Conservation (phyloP, 345 rosid species). For the Stellera chamaejasme region DNA sequence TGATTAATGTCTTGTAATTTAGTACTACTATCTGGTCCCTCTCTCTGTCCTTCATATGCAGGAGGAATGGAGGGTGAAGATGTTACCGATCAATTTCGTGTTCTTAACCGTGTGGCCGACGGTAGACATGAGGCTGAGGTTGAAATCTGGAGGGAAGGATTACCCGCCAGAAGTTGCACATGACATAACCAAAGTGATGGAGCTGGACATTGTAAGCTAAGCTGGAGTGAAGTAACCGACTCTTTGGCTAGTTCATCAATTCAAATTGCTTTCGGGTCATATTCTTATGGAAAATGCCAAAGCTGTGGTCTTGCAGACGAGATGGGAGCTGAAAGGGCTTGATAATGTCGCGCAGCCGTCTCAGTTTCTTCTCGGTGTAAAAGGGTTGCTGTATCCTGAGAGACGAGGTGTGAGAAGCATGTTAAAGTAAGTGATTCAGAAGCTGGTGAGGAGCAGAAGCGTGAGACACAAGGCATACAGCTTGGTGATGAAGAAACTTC, state of each 20-base stretch:
- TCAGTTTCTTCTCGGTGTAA: conserved; percentile 54
- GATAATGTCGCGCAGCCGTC: conserved; percentile 46
- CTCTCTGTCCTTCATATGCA: conserved; percentile 11
- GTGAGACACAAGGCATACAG: no score
- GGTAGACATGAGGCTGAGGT: conserved; percentile 74
- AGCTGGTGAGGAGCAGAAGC: no score
- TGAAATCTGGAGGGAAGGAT: conserved; percentile 55
- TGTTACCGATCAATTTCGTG: conserved; percentile 73
- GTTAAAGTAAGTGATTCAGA: no score
- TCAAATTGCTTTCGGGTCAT: neutral
- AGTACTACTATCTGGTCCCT: neutral
- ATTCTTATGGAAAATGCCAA: neutral
- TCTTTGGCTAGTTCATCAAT: neutral
- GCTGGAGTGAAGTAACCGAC: neutral
- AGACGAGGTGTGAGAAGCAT: conserved; percentile 30
- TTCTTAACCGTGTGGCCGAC: conserved; percentile 70
- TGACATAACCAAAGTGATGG: conserved; percentile 54
- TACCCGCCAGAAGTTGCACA: conserved; percentile 60
- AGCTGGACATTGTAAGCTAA: conserved; percentile 75
- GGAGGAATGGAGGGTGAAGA: conserved; percentile 89
- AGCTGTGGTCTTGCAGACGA: conserved; percentile 35
- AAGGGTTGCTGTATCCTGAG: conserved; percentile 60
- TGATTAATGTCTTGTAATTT: neutral
- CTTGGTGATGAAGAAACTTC: no score
- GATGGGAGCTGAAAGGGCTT: conserved; percentile 88